Base-by-base conservation (phyloP, 2,329 filamentous ascomycete species). In the Fusarium heterosporum region DNA sequence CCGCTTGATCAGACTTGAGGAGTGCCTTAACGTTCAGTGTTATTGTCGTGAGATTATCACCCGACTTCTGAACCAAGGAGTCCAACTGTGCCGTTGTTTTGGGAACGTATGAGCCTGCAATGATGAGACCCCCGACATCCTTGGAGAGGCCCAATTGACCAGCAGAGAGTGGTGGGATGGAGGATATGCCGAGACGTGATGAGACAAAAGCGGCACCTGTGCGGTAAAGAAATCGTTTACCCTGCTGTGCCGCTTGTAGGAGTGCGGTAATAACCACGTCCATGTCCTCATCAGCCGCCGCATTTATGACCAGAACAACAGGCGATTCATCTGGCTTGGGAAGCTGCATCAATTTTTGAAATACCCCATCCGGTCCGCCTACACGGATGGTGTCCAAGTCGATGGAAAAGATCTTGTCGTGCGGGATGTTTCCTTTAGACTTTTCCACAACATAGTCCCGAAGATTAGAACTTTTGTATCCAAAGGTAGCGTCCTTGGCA, bases 71-170 rank as follows among this genome's bases (percentile, higher is more conserved):
- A 0, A 76, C 74, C 10, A 87, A 68, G 4, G 75, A 73, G 26
- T 82, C 79, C 1, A 87, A 73, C 55, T 88, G 85, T 0, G 83
- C 80, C 0, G 86, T 88, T 1, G 86, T 88, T 64, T 87, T 88
- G 4, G 85, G 84, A 0, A 88, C 85, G 42, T 88, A 87, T 0
- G 83, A 86, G 0, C 86, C 85, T 0, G 84, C 85, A 16, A 88
- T 80, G 17, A 87, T 80, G 1, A 88, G 70, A 0, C 85, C 85
- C 0, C 85, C 86, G 0, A 76, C 76, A 4, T 73, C 57, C 1
- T 74, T 73, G 0, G 75, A 75, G 0, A 83, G 72, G 0, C 77
- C 64, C 0, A 87, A 74, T 25, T 85, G 77, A 1, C 71, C 63
- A 0, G 83, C 79, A 1, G 83, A 80, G 12, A 87, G 79, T 0